phyloP scores from a whole-genome alignment of 2,329 filamentous ascomycete species.

The Sporothrix euskadiensis region DNA sequence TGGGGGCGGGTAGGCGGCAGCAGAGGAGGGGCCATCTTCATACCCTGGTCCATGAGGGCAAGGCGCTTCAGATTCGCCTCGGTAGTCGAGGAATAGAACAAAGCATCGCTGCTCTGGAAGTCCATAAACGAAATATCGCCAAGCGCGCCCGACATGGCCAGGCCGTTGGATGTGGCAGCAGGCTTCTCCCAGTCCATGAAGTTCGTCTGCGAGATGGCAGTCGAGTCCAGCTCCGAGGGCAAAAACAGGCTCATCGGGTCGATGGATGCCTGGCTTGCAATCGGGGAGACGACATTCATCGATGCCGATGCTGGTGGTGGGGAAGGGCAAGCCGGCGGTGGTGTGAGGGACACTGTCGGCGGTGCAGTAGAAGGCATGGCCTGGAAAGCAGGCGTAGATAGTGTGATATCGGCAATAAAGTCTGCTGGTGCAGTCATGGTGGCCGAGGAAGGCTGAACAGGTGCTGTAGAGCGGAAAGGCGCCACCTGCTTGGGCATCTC shows the following conservation, averaged over 20 bases:
- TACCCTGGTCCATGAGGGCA: slow-evolving; percentile 39
- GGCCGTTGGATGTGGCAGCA: background rate
- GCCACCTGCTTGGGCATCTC: slow-evolving; percentile 24
- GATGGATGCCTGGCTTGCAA: slow-evolving; percentile 32
- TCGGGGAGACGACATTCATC: background rate
- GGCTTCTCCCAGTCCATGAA: slow-evolving; percentile 39
- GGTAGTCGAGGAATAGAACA: background rate
- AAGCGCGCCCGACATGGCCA: background rate
- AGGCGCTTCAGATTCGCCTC: slow-evolving; percentile 35
- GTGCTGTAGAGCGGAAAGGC: background rate
- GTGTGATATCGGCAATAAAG: slow-evolving; percentile 15
- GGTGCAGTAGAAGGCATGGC: background rate
- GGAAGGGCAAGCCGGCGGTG: background rate
- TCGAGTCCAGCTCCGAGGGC: slow-evolving; percentile 40
- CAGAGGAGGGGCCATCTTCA: background rate
- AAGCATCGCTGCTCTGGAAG: slow-evolving; percentile 8
- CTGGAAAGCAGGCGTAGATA: slow-evolving; percentile 7
- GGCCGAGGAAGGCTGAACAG: background rate
- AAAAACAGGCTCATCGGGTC: slow-evolving; percentile 39
- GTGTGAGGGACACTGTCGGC: slow-evolving; percentile 20
- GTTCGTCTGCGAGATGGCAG: slow-evolving; percentile 24
- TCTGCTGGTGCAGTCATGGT: background rate
- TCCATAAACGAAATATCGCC: slow-evolving; percentile 3
- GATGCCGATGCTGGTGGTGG: background rate
- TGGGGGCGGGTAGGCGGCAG: slow-evolving; percentile 29